Evolutionary conservation across 805 yeast genomes (phyloP), one percentile per base, ranked within the genome.

Genomic region (Maudiozyma serrabonitensis): DNA sequence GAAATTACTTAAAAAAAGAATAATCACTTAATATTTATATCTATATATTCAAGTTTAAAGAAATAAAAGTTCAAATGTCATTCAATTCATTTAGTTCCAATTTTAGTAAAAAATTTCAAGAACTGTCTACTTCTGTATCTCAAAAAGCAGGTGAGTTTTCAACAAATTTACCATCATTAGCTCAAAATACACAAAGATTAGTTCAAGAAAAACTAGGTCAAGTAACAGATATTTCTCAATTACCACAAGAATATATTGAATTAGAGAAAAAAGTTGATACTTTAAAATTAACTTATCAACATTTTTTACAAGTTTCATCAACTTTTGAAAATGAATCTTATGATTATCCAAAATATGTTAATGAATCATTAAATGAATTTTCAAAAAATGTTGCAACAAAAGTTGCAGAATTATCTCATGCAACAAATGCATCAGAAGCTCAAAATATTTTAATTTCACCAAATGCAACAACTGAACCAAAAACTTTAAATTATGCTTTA

Each of bases 401-500:
- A 57, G 82, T 86, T 45, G 73, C 76, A 51, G 84, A 80, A 52
- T 72, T 86, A 52, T 77, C 89, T 16, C 78, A 75, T 61, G 95
- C 89, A 13, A 75, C 83, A 45, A 75, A 84, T 23, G 87, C 91
- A 1, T 76, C 80, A n/a, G 95, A 87, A 63, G 91, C 90, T 4
- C 93, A 87, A 69, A 79, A 84, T 13, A 84, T 87, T 13, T 69
- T 84, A 40, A 26, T 73, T 25, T 72, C 62, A 15, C 81, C 62
- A 71, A 72, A 56, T 68, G 79, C 59, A 70, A 76, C 59, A 74
- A 63, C 58, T 43, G 69, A 76, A 51, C 95, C 95, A 58, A 84
- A 85, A 73, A 87, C 95, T 15, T 73, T 87, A 60, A 82, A 83
- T 67, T 91, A 85, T 64, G 95, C 95, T 6, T 71, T 87, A 51